Conservation (phyloP, 208 protist species). For the Wallacemonas rigidus region DNA sequence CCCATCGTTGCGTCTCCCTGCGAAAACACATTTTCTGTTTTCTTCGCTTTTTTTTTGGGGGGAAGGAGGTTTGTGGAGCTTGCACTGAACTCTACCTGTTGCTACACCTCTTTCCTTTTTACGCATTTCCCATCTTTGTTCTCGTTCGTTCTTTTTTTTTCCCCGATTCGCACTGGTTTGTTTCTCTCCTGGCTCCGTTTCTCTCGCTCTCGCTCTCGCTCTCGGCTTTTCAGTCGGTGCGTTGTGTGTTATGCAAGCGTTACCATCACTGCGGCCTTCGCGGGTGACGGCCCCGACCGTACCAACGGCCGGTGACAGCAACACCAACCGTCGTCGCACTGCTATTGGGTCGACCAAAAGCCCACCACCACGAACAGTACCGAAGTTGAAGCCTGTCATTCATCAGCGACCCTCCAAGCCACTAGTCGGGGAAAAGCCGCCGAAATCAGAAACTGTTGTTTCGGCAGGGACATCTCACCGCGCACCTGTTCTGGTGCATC, state of each 20-base stretch:
- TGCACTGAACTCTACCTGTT: no score
- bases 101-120: background rate
- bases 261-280: constrained; percentile 12
- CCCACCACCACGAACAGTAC: background rate
- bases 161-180: constrained; percentile 14
- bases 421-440: background rate
- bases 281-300: background rate
- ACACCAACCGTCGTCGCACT: background rate
- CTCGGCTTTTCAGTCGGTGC: background rate
- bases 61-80: no score
- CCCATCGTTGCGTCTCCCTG: no score
- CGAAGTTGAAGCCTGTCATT: background rate
- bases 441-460: no score
- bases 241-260: background rate
- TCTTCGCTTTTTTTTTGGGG: background rate
- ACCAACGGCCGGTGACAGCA: background rate
- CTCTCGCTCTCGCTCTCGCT: background rate
- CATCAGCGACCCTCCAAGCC: constrained; percentile 15
- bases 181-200: constrained; percentile 14
- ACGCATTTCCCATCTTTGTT: constrained; percentile 2
- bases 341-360: background rate
- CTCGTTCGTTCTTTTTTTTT: constrained; percentile 22
- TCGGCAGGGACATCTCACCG: no score
- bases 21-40: background rate
- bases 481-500: background rate